Evolutionary conservation across 73 alveolate genomes (phyloP), one percentile per base, ranked within the genome.

Genomic region (Loxodes magnus): DNA sequence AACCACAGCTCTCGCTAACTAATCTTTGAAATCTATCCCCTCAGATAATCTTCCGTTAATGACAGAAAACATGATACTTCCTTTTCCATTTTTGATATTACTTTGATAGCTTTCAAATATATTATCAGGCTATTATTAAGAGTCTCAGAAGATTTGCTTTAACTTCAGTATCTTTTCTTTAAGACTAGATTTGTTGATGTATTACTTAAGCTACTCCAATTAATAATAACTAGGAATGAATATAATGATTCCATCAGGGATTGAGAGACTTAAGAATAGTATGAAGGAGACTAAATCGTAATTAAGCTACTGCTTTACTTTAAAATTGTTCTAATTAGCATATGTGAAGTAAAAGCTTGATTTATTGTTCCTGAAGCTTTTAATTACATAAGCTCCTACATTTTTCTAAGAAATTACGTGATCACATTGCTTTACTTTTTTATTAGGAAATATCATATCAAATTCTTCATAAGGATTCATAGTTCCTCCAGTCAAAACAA

Each of bases 31-130:
- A 64, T 91, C 87, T 17, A 91, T 87, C 6, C 98, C 98, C 51
- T 91, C 98, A 15, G 94, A 74, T 30, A 91, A 57, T 61, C 73
- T 78, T 12, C 98, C 98, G 19, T 97, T 96, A 64, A 87, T 81
- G 20, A 91, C 98, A 12, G 95, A 78, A 34, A 91, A 67, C 17
- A 91, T 50, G 9, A 87, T 42, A 10, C 93, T 84, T 10, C 79
- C 70, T 64, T 69, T 46, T 23, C 55, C 51, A 74, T 56, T 75
- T 31, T 64, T 9, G 63, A 56, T 58, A 54, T 56, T 55, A 42
- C 74, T 51, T 53, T 57, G 52, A 66, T 63, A 74, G 64, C 46
- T 61, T 51, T 57, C 25, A 6, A 42, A 22, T 10, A 65, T 65
- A n/a, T 58, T 15, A 3, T 35, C 41, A 42, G 48, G 15, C 41